A percentile compares a stretch with the other conserved stretches of the same genome.
Conservation (phyloP, 139 green algal species). For the Asterochloris sp. region DNA sequence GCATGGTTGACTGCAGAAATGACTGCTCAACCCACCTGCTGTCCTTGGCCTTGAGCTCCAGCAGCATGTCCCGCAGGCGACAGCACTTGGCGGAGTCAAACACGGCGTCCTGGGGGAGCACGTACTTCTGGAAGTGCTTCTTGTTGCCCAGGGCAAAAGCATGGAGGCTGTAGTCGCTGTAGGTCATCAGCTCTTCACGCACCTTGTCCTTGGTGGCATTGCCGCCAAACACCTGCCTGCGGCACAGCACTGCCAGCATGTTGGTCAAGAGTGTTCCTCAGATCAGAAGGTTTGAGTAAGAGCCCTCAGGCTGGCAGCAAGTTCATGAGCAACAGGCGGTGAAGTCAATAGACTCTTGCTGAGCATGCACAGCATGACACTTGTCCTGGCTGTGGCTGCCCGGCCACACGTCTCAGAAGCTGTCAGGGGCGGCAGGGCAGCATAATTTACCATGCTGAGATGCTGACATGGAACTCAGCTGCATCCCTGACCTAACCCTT, state of each 20-base stretch:
- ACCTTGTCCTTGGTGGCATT: slow-evolving; percentile 57
- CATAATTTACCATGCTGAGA: too few relatives aligned
- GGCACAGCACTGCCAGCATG: not conserved
- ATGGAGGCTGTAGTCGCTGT: slow-evolving; percentile 83
- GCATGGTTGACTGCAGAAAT: not conserved
- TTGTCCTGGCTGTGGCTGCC: too few relatives aligned
- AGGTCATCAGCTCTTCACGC: slow-evolving; percentile 52
- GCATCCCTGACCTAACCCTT: too few relatives aligned
- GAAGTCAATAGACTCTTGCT: not conserved
- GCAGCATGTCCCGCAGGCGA: slow-evolving; percentile 55
- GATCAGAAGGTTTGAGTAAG: not conserved
- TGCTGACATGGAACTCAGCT: too few relatives aligned
- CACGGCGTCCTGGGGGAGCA: slow-evolving; percentile 32
- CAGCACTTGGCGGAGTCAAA: slow-evolving; percentile 18
- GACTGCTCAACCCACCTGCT: not conserved
- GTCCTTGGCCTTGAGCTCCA: slow-evolving; percentile 38
- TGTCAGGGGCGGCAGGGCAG: too few relatives aligned
- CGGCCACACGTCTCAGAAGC: too few relatives aligned
- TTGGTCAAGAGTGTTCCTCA: not conserved
- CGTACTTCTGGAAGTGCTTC: slow-evolving; percentile 20
- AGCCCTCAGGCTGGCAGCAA: not conserved
- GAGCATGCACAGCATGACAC: too few relatives aligned
- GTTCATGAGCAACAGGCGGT: not conserved
- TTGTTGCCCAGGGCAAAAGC: slow-evolving; percentile 38
- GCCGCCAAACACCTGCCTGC: slow-evolving; percentile 57